Evolutionary conservation across 352 stramenopile species (phyloP).

Genomic region (Phytophthora pseudosyringae): DNA sequence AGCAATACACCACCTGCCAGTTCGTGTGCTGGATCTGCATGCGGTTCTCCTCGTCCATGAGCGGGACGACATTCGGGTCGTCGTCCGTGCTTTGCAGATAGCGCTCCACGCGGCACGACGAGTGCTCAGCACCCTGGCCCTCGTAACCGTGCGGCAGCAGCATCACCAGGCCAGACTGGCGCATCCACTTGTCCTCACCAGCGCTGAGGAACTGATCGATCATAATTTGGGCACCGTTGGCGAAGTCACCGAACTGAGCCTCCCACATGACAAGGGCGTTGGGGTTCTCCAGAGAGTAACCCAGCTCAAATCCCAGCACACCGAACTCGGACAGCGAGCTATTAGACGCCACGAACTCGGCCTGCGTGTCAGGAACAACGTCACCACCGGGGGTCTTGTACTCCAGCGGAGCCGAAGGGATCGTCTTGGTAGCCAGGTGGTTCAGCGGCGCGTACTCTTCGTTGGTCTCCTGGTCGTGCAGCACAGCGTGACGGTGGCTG

Average conservation of each 20-base stretch:
- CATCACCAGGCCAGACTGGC: conserved; percentile 94
- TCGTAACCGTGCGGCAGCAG: conserved; percentile 97
- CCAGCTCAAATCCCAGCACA: conserved; percentile 96
- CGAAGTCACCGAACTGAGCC: conserved; percentile 98
- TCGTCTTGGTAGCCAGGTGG: conserved; percentile 78
- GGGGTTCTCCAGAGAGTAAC: conserved; percentile 95
- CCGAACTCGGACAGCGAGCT: conserved; percentile 96
- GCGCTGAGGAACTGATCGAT: conserved; percentile 97
- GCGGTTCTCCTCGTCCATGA: conserved; percentile 92
- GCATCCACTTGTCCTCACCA: conserved; percentile 98
- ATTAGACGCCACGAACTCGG: conserved; percentile 93
- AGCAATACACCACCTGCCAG: conserved; percentile 97
- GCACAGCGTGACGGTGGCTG: conserved; percentile 92
- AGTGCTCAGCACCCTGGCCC: conserved; percentile 96
- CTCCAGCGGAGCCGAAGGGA: conserved; percentile 66
- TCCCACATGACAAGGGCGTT: conserved; percentile 95
- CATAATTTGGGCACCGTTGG: conserved; percentile 97
- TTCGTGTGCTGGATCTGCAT: conserved; percentile 98
- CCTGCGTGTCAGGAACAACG: conserved; percentile 79
- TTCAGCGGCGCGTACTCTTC: conserved; percentile 95
- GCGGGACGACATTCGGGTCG: conserved; percentile 94
- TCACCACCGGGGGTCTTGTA: conserved; percentile 34
- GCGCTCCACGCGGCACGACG: conserved; percentile 94
- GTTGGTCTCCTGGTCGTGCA: conserved; percentile 96
- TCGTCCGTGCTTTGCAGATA: conserved; percentile 96